Evolutionary conservation across 768 basidiomycete species (phyloP).

Genomic region (Mycena albidolilacea): DNA sequence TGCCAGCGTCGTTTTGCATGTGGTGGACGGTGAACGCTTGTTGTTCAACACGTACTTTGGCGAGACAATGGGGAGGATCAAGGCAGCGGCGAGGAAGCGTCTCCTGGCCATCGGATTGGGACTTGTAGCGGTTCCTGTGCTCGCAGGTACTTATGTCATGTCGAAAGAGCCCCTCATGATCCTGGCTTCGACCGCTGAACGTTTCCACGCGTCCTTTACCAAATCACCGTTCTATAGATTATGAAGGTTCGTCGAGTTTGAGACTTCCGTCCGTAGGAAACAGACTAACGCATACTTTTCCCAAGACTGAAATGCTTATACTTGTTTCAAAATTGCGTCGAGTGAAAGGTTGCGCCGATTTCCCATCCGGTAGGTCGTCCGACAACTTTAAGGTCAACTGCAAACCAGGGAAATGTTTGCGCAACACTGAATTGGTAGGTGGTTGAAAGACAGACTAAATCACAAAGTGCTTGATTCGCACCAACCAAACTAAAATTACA

Average conservation of each 20-base stretch:
- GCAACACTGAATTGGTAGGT: no score
- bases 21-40: constrained; percentile 70
- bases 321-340: neutral
- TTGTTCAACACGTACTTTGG: constrained; percentile 67
- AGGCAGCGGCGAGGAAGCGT: constrained; percentile 40
- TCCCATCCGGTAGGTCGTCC: no score
- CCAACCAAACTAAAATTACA: neutral
- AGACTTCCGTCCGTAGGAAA: neutral
- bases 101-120: constrained; percentile 50
- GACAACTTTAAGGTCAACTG: neutral
- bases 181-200: constrained; percentile 63
- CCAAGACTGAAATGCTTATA: neutral
- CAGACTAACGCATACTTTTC: neutral
- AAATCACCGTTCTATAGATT: constrained; percentile 64
- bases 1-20: constrained; percentile 69
- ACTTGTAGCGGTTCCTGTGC: constrained; percentile 63
- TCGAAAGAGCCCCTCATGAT: constrained; percentile 72
- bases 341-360: no score
- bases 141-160: constrained; percentile 69
- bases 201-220: constrained; percentile 67
- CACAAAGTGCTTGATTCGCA: no score
- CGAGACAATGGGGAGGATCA: constrained; percentile 42
- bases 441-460: no score
- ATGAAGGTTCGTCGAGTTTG: constrained; percentile 41
- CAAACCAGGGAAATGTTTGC: no score